Conservation (phyloP, 2,329 filamentous ascomycete species). For the Stemphylium lycopersici region DNA sequence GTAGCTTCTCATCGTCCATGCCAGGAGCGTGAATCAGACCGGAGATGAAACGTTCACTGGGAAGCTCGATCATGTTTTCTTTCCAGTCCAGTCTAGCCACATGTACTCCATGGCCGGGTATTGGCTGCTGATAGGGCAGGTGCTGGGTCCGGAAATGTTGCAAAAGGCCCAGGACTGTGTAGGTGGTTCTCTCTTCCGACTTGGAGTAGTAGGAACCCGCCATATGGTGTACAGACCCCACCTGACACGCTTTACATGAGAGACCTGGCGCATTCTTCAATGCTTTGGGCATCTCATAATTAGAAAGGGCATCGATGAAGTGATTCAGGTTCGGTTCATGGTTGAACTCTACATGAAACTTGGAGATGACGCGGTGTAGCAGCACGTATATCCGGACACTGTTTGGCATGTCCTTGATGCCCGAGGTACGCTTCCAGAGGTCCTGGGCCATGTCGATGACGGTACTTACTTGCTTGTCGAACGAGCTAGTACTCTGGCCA, state of each 20-base stretch:
- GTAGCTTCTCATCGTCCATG: conserved; percentile 63
- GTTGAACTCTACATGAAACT: conserved; percentile 64
- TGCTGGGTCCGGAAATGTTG: conserved; percentile 67
- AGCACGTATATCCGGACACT: conserved; percentile 68
- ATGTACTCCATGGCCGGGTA: conserved; percentile 31
- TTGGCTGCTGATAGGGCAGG: conserved; percentile 32
- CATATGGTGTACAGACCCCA: conserved; percentile 33
- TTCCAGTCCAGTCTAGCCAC: conserved; percentile 59
- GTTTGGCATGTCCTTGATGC: conserved; percentile 66
- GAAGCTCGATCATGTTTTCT: conserved; percentile 66
- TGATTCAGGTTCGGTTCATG: conserved; percentile 64
- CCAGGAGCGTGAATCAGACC: conserved; percentile 59
- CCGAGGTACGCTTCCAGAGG: conserved; percentile 67
- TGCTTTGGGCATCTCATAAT: conserved; percentile 49
- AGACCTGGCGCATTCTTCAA: conserved; percentile 54
- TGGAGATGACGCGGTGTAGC: conserved; percentile 66
- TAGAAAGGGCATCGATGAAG: conserved; percentile 55
- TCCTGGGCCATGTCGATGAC: conserved; percentile 60
- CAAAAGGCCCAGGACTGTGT: conserved; percentile 61
- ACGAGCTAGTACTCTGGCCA: conserved; percentile 42
- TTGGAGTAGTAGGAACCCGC: conserved; percentile 44
- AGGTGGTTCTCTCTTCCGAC: conserved; percentile 49
- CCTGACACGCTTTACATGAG: conserved; percentile 52
- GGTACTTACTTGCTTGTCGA: conserved; percentile 50
- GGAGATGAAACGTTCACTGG: conserved; percentile 57